Conservation (phyloP, 176 grass and related monocot genomes). For the Lolium perenne region DNA sequence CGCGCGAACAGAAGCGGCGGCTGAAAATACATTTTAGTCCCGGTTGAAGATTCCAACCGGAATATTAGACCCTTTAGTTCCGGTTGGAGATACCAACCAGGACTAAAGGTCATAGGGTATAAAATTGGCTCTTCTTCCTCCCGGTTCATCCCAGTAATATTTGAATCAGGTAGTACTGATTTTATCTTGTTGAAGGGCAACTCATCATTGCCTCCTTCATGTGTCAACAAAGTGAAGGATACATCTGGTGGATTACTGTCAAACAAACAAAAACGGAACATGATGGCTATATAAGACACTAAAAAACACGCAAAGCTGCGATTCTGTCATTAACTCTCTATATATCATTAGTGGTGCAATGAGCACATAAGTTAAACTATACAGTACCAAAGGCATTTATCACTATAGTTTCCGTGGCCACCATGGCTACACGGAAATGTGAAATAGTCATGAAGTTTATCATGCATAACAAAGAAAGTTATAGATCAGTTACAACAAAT, state of each 20-base stretch:
- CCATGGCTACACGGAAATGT: not conserved
- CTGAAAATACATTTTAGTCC: too few species aligned
- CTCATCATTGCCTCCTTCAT: slow-evolving; percentile 62
- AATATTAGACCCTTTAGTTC: too few species aligned
- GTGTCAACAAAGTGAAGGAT: slow-evolving; percentile 80
- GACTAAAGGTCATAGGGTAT: too few species aligned
- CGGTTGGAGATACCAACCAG: too few species aligned
- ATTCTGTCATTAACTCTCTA: not conserved
- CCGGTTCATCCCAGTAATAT: slow-evolving; percentile 39
- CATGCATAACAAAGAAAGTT: not conserved
- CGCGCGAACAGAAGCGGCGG: too few species aligned
- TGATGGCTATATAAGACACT: not conserved
- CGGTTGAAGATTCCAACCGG: too few species aligned
- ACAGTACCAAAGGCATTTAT: slow-evolving; percentile 3
- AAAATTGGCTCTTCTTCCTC: too few species aligned
- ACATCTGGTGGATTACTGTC: slow-evolving; percentile 68
- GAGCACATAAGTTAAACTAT: not conserved
- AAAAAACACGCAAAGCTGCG: not conserved
- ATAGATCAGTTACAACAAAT: not conserved
- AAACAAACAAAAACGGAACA: slow-evolving; percentile 43
- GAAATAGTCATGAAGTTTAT: not conserved
- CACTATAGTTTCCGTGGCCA: not conserved
- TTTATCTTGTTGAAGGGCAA: slow-evolving; percentile 80
- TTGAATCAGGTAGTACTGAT: slow-evolving; percentile 73
- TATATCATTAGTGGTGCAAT: not conserved